Base-by-base conservation (phyloP, 345 rosid species). In the Aquilaria yunnanensis region DNA sequence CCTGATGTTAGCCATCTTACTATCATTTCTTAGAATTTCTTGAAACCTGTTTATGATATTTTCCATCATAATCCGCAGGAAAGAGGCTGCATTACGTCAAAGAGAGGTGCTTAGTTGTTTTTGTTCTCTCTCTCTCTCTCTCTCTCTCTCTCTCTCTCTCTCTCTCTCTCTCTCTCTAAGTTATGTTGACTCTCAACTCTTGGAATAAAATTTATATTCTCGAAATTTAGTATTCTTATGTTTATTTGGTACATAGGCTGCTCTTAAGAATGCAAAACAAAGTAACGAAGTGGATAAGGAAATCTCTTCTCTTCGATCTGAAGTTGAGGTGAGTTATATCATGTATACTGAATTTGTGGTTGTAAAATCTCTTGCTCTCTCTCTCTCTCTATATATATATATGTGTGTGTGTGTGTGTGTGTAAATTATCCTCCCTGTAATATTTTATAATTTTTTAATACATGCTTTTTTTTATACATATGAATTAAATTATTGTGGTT, bases 11-110 rank as follows among this genome's bases (percentile, higher is more conserved):
- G 50, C 37, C 54, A 14, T 23, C 51, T 63, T 51, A 10, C 30
- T 16, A n/a, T 52, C 14, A 60, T 43, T 9, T 29, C 52, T 51
- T 47, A 47, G 49, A 51, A 47, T 63, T 58, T 43, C 12, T 32
- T n/a, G 8, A 9, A 61, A 63, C 59, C 12, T 67, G 1, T 57
- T 58, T 37, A 37, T 73, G 57, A 67, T 33, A 50, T 52, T 14
- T 60, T 63, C 64, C 71, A 54, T 57, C 60, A 63, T 50, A 63
- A 70, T 70, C 54, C 71, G 67, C 85, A 94, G 99, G 72, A 94
- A 94, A 74, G 99, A 94, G 80, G 99, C 96, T 66, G 86, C 92
- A 65, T 75, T 91, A 75, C 96, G 93, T 54, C 97, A 88, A 69
- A 84, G 96, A 83, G 99, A 94, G 97, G 99, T 94, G 56, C 13